A percentile compares a stretch with the other conserved stretches of the same genome.
phyloP scores from a whole-genome alignment of 148 eudicot species.

The Pouteria glomerata region DNA sequence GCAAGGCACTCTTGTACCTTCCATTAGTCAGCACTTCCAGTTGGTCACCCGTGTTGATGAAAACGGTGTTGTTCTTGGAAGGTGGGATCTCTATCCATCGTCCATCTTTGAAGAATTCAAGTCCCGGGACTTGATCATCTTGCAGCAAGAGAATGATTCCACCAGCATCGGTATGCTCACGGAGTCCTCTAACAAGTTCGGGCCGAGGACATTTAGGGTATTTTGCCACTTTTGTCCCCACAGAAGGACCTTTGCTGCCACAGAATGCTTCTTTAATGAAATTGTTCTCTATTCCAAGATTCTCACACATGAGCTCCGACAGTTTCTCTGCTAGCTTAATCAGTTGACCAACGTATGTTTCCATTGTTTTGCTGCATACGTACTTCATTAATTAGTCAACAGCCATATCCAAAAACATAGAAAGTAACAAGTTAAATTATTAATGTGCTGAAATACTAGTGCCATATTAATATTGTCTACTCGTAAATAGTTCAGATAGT shows the following conservation, averaged over 20 bases:
- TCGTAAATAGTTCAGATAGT: not conserved
- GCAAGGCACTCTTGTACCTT: constrained; percentile 58
- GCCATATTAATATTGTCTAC: not conserved
- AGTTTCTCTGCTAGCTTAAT: constrained; percentile 62
- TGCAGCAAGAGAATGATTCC: constrained; percentile 83
- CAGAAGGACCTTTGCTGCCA: constrained; percentile 54
- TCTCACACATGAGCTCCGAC: constrained; percentile 66
- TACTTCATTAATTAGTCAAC: not conserved
- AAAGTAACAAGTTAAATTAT: not conserved
- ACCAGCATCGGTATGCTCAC: constrained; percentile 91
- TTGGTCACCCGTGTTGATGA: constrained; percentile 76
- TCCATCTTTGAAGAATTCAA: constrained; percentile 66
- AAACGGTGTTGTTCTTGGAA: constrained; percentile 65
- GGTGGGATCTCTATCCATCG: constrained; percentile 79
- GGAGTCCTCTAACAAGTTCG: constrained; percentile 62
- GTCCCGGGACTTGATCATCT: constrained; percentile 86
- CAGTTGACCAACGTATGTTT: constrained; percentile 49
- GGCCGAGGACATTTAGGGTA: constrained; percentile 82
- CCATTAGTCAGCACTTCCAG: constrained; percentile 74
- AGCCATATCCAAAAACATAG: not conserved
- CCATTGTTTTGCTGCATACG: constrained; percentile 57
- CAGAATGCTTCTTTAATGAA: constrained; percentile 48
- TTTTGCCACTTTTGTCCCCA: constrained; percentile 80
- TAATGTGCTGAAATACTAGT: not conserved
- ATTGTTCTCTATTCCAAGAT: constrained; percentile 57